Evolutionary conservation across 2,329 filamentous ascomycete species (phyloP), one percentile per base, ranked within the genome.

Genomic region (Calcarisporium arbuscula): DNA sequence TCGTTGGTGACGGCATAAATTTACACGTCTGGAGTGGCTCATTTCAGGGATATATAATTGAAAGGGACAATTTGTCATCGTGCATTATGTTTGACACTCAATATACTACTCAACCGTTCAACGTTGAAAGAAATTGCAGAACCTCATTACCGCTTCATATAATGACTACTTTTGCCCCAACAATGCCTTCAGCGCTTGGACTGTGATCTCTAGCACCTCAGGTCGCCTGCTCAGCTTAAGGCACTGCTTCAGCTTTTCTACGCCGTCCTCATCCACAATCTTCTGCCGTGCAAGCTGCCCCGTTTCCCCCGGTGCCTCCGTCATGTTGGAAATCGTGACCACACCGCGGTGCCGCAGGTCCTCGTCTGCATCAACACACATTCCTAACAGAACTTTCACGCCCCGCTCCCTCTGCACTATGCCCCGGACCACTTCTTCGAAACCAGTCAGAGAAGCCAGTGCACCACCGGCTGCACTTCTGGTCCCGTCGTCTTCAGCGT

Each of bases 391-490:
- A n/a, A 86, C 76, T 41, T 79, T 70, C 5, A 92, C 70, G 1
- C 86, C 87, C 11, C 82, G 72, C 5, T 85, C 77, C 22, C 82
- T 70, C 39, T 77, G 73, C 23, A 94, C 49, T 4, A 96, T 71
- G 5, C 74, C 80, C 3, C 74, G 69, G 2, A 90, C 81, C 0
- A 85, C 83, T 2, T 73, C 71, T 48, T 92, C 85, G 54, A 82
- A 88, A 19, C 79, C 77, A 0, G 88, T 88, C 17, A 98, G 62
- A 60, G 85, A 85, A 1, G 90, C 92, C 32, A 98, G 59, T 0
- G 88, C 90, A 2, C 92, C 92, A 4, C 89, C 88, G 0, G 92
- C 89, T 0, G 88, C 92, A 30, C 80, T 78, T 19, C 90, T 70
- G 0, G 88, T 95, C 0, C 77, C 78, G 6, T 75, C 60, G 45